These are phyloP conservation scores for Penicillium canescens DNA, from an alignment of 495 filamentous ascomycete genomes.

Conservation along the genomic window DNA sequence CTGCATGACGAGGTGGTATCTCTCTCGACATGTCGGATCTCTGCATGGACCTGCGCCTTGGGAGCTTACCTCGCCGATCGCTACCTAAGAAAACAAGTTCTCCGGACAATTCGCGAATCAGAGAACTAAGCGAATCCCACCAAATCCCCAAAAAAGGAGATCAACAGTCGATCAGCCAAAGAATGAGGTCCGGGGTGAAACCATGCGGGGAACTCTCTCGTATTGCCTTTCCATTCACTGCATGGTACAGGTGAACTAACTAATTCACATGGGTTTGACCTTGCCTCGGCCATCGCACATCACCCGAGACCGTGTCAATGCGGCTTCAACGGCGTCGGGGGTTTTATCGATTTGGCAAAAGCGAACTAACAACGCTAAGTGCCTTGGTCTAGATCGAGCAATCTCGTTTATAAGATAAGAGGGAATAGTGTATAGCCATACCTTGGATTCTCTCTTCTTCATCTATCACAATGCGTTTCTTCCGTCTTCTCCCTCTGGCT, in stretches of 20 bases:
- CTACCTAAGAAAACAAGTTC: constrained; percentile 12
- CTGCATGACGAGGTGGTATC: neutral
- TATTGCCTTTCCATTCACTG: neutral
- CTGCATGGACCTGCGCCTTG: neutral
- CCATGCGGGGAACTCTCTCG: constrained; percentile 16
- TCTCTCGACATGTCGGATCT: neutral
- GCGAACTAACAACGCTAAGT: neutral
- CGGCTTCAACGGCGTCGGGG: constrained; percentile 13
- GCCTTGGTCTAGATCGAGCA: constrained; percentile 8
- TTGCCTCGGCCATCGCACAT: constrained; percentile 4
- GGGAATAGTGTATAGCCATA: neutral
- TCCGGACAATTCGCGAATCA: constrained; percentile 9
- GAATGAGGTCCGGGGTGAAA: constrained; percentile 9
- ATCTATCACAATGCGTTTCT: constrained; percentile 28
- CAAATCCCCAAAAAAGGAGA: neutral
- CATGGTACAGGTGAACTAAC: neutral
- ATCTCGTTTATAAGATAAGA: constrained; percentile 8
- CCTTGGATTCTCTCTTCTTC: neutral
- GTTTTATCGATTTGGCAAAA: neutral
- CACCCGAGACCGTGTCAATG: constrained; percentile 1
- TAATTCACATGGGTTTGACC: constrained; percentile 2
- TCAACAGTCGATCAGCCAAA: constrained; percentile 11
- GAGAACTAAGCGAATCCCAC: neutral
- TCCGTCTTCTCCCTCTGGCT: constrained; percentile 28
- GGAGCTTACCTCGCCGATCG: constrained; percentile 9